phyloP scores from a whole-genome alignment of 331 rosid genomes.

The Arachis monticola region DNA sequence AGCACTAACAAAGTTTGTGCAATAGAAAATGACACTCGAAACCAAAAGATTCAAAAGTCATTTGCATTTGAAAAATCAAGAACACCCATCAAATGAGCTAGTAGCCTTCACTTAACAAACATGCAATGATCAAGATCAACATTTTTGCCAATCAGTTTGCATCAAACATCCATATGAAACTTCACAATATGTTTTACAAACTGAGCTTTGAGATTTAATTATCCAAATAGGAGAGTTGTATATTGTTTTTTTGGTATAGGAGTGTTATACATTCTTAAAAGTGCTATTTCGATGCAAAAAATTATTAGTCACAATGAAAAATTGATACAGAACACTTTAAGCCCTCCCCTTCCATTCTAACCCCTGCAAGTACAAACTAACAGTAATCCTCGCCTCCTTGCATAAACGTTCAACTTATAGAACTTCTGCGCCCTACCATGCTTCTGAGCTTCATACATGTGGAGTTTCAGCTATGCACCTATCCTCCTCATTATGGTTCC shows the following conservation, averaged over 20 bases:
- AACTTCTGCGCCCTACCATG: neutral
- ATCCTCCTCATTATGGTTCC: neutral
- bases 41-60: neutral
- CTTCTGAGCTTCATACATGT: neutral
- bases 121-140: neutral
- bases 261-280: neutral
- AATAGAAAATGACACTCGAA: neutral
- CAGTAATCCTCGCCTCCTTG: neutral
- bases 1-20: neutral
- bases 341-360: neutral
- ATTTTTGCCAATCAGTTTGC: slow-evolving; percentile 1
- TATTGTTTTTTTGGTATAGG: neutral
- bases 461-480: neutral
- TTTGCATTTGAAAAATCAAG: slow-evolving; percentile 9
- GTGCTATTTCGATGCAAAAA: neutral
- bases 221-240: slow-evolving; percentile 7
- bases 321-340: neutral
- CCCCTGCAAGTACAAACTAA: neutral
- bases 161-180: slow-evolving; percentile 15
- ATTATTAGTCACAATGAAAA: slow-evolving; percentile 2
- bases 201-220: neutral
- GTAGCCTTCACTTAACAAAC: neutral
- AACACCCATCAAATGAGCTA: slow-evolving; percentile 18
- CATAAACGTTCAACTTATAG: slow-evolving; percentile 24
- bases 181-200: neutral